Percentiles rank a stretch among this genome's conserved stretches.
Conservation (phyloP, 345 rosid species). For the Kernera saxatilis region DNA sequence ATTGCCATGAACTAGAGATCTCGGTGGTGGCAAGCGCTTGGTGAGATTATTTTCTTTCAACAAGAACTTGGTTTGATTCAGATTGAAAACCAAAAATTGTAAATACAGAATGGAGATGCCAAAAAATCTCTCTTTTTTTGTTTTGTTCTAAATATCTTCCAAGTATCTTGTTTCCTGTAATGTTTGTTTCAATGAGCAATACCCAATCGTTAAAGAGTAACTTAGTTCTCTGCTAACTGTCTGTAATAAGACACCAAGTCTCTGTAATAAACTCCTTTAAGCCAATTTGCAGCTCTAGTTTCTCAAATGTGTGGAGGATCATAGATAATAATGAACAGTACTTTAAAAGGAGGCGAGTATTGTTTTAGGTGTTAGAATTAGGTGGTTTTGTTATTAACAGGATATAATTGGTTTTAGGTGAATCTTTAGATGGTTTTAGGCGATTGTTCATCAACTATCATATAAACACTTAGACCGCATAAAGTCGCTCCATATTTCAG, state of each 20-base stretch:
- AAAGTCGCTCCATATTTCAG: background rate
- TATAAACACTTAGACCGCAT: background rate
- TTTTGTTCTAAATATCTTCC: background rate
- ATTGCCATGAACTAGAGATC: conserved; percentile 16
- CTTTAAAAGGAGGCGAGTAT: too few relatives aligned
- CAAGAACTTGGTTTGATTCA: conserved; percentile 17
- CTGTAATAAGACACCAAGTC: conserved; percentile 13
- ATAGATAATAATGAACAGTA: background rate
- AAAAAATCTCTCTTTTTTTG: background rate
- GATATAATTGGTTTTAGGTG: background rate
- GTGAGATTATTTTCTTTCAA: background rate
- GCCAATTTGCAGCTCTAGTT: background rate
- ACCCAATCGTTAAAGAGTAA: background rate
- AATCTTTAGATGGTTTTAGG: background rate
- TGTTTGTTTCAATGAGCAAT: conserved; percentile 11
- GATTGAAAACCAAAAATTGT: conserved; percentile 23
- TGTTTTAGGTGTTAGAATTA: background rate
- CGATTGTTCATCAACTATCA: background rate
- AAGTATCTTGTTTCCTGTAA: conserved; percentile 10
- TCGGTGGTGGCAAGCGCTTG: conserved; percentile 13
- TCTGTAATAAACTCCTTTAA: conserved; percentile 8
- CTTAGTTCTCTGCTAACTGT: background rate
- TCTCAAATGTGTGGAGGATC: background rate
- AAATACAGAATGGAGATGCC: conserved; percentile 24
- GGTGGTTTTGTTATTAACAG: background rate